Percentiles rank a stretch among this genome's conserved stretches.
These are phyloP conservation scores for Pseudogymnoascus destructans DNA, from an alignment of 2,329 filamentous ascomycete genomes.

Conservation along the genomic window DNA sequence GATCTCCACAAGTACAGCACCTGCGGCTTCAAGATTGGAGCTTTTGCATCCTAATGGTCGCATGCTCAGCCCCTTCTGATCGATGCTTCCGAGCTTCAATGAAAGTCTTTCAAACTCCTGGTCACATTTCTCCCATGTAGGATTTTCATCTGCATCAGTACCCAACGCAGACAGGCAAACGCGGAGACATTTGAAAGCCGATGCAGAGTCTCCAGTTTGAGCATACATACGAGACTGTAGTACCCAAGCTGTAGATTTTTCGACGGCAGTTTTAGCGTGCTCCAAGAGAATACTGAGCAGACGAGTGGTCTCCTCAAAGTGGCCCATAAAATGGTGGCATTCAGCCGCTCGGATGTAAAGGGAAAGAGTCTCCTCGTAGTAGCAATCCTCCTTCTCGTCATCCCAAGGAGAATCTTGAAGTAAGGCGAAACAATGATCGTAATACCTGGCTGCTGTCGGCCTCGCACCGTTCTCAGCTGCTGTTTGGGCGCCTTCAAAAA, in stretches of 20 bases:
- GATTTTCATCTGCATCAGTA: slow-evolving; percentile 49
- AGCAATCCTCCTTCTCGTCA: slow-evolving; percentile 54
- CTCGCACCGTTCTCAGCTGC: slow-evolving; percentile 74
- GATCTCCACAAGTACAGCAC: slow-evolving; percentile 58
- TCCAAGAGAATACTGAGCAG: slow-evolving; percentile 58
- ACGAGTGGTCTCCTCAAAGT: slow-evolving; percentile 51
- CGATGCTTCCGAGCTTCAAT: slow-evolving; percentile 45
- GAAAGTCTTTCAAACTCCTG: slow-evolving; percentile 52
- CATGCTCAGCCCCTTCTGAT: slow-evolving; percentile 34
- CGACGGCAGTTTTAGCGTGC: slow-evolving; percentile 57
- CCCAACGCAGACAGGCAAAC: slow-evolving; percentile 59
- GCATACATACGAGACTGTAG: slow-evolving; percentile 68
- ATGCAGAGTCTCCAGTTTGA: slow-evolving; percentile 56
- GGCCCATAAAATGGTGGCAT: slow-evolving; percentile 66
- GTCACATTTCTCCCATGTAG: slow-evolving; percentile 67
- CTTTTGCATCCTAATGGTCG: slow-evolving; percentile 33
- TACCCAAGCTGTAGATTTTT: slow-evolving; percentile 75
- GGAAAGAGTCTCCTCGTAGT: slow-evolving; percentile 74
- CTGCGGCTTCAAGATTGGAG: slow-evolving; percentile 46
- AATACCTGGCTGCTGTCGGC: slow-evolving; percentile 72
- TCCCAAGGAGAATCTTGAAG: slow-evolving; percentile 71
- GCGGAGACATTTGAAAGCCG: slow-evolving; percentile 57
- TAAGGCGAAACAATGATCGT: slow-evolving; percentile 61
- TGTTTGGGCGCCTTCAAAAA: slow-evolving; percentile 66
- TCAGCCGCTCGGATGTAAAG: slow-evolving; percentile 70